Percentiles rank a stretch among this genome's conserved stretches.
These are phyloP conservation scores for Thelonectria olida DNA, from an alignment of 2,329 filamentous ascomycete species.

Conservation along the genomic window DNA sequence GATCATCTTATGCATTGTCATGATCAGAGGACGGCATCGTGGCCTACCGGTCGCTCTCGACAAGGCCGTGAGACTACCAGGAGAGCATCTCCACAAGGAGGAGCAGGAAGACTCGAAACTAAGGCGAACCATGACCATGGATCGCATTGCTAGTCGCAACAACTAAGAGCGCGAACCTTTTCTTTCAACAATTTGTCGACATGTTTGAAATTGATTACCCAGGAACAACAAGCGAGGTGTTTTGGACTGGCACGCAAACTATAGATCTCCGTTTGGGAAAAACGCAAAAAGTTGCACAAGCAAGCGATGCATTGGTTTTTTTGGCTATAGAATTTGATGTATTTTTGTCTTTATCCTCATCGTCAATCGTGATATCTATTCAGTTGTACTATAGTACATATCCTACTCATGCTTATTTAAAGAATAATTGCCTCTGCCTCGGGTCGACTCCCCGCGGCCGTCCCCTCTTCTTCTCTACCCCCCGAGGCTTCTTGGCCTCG, in stretches of 20 bases:
- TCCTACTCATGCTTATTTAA: conserved; percentile 48
- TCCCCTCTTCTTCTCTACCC: conserved; percentile 51
- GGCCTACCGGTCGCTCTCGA: conserved; percentile 66
- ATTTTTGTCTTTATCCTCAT: conserved; percentile 1
- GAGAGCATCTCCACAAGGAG: conserved; percentile 40
- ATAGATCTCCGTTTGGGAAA: background rate
- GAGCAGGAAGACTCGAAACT: conserved; percentile 45
- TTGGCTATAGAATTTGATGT: background rate
- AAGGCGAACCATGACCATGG: conserved; percentile 40
- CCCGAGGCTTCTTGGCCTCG: conserved; percentile 49
- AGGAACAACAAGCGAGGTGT: conserved; percentile 12
- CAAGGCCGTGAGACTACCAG: conserved; percentile 58
- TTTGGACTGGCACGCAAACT: background rate
- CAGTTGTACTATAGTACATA: background rate
- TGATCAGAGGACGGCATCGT: conserved; percentile 65
- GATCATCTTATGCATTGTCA: conserved; percentile 65
- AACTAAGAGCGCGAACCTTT: conserved; percentile 18
- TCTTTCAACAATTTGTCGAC: background rate
- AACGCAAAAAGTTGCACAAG: background rate
- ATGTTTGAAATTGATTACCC: background rate
- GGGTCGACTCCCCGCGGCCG: conserved; percentile 50
- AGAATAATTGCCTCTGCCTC: conserved; percentile 62
- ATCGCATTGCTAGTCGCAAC: conserved; percentile 38
- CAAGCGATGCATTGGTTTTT: background rate
- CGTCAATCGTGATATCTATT: conserved; percentile 20